A percentile compares a stretch with the other conserved stretches of the same genome.
Evolutionary conservation across 129 eudicot genomes (phyloP).

Genomic region (Oenanthe sinensis): DNA sequence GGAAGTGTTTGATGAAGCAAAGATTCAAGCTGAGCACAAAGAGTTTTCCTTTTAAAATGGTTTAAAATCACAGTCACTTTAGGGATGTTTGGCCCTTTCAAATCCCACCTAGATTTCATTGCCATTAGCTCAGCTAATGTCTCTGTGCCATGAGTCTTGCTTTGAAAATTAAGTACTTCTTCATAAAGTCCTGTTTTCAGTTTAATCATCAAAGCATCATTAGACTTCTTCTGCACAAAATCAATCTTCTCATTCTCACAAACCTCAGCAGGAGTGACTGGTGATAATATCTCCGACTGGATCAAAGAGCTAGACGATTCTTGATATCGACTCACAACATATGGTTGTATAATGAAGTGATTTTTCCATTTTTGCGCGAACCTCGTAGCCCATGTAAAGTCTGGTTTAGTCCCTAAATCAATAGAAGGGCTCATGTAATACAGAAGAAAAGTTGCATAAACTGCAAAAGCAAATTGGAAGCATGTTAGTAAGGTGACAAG

Average conservation of each 20-base stretch:
- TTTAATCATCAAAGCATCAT: constrained; percentile 75
- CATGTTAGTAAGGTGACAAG: constrained; percentile 72
- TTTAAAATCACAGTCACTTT: constrained; percentile 79
- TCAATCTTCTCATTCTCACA: constrained; percentile 88
- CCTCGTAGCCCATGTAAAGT: constrained; percentile 77
- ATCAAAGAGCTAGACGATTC: constrained; percentile 26
- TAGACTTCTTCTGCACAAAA: constrained; percentile 83
- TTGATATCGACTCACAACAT: constrained; percentile 49
- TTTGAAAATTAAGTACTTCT: constrained; percentile 52
- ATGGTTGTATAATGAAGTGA: constrained; percentile 52
- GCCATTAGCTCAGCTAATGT: constrained; percentile 59
- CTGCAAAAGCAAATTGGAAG: constrained; percentile 78
- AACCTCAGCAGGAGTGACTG: constrained; percentile 39
- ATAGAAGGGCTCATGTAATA: constrained; percentile 87
- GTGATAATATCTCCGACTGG: constrained; percentile 18
- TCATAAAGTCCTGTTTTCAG: constrained; percentile 67
- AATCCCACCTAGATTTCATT: constrained; percentile 80
- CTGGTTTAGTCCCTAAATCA: constrained; percentile 65
- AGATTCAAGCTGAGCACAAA: constrained; percentile 80
- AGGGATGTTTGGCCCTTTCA: constrained; percentile 39
- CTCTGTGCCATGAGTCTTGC: constrained; percentile 43
- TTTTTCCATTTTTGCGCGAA: constrained; percentile 71
- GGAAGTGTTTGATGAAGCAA: constrained; percentile 84
- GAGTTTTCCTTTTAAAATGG: constrained; percentile 87
- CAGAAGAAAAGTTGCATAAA: constrained; percentile 78